Evolutionary conservation across 2,329 filamentous ascomycete species (phyloP), one percentile per base, ranked within the genome.

Genomic region (Cladosporium sp.): DNA sequence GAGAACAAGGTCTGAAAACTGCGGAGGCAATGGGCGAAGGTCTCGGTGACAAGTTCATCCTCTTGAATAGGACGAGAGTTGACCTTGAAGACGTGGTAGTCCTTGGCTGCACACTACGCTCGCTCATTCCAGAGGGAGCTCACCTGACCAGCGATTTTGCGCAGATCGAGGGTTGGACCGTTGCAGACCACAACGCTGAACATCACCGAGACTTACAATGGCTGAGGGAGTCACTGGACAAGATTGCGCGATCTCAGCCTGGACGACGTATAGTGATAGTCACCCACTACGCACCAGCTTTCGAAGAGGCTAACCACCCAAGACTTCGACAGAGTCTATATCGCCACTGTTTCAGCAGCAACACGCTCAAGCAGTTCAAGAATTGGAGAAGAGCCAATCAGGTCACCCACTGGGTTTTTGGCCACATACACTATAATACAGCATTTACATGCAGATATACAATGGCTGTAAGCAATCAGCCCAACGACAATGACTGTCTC

Each of bases 1-100:
- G 80, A 61, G 72, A 77, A 1, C 69, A 75, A 0, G 79, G 78
- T 0, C 67, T 85, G 26, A 14, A 21, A 2, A 53, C 31, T 12
- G 49, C 49, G 6, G 49, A 53, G 26, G 26, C 12, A 7, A 26
- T 53, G 26, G 8, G 28, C 5, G 7, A 29, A 16, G 26, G 31
- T 16, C 49, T 53, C 28, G 49, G 49, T 12, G 23, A 53, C 7
- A 53, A 31, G 49, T 29, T 31, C 14, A 8, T 28, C 16, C 3
- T 53, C 26, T 8, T 53, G 49, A 31, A 53, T 18, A 11, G 49
- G 4, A 53, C 14, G 16, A 18, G 49, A 18, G 49, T 53, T 28
- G 49, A 29, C 5, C 23, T 53, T 8, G 49, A n/a, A 18, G 49
- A 26, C 16, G 14, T 53, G 12, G n/a, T n/a, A 10, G 18, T 53